Percentiles rank a stretch among this genome's conserved stretches.
Evolutionary conservation across 129 eudicot genomes (phyloP).

Genomic region (Artemisia tridentata): DNA sequence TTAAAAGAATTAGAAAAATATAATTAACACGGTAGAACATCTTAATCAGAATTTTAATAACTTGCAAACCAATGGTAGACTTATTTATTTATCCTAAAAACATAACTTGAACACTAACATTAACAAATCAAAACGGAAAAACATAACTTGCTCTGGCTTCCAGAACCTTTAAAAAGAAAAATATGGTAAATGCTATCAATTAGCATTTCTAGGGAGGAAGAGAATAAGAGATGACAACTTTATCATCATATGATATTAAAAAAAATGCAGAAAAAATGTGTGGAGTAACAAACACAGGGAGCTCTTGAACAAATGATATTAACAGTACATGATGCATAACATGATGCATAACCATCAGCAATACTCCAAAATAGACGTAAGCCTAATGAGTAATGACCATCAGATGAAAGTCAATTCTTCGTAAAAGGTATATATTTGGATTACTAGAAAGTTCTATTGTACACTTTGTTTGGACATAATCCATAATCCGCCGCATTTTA

Average conservation of each 20-base stretch:
- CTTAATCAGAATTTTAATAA: conserved; percentile 10
- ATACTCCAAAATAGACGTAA: neutral
- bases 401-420: neutral
- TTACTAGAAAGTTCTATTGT: too few relatives aligned
- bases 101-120: conserved; percentile 11
- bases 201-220: neutral
- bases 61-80: conserved; percentile 12
- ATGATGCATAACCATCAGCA: neutral
- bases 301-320: neutral
- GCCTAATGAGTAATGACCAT: neutral
- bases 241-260: neutral
- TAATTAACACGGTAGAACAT: conserved; percentile 11
- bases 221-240: neutral
- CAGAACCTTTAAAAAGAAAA: conserved; percentile 60
- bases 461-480: neutral
- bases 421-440: neutral
- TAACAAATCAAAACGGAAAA: conserved; percentile 10
- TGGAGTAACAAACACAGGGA: neutral
- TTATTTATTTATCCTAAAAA: neutral
- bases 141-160: conserved; percentile 91
- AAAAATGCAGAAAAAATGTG: neutral
- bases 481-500: too few relatives aligned
- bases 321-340: too few relatives aligned
- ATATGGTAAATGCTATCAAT: neutral
- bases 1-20: conserved; percentile 32